Base-by-base conservation (phyloP, 208 protist genomes). In the Acanthamoeba sp. region DNA sequence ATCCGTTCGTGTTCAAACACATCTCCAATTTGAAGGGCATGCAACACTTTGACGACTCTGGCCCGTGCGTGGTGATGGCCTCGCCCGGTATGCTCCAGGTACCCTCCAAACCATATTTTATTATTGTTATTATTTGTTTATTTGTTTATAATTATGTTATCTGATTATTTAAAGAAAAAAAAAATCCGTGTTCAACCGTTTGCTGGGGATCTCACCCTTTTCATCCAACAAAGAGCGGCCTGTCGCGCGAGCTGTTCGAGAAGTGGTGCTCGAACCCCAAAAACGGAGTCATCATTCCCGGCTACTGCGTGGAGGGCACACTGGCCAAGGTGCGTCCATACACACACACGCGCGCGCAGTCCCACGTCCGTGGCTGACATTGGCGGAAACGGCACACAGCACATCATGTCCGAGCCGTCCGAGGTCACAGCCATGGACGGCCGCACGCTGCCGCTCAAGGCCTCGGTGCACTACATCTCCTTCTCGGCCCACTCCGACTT, bases 401-500 rank as follows among this genome's bases (percentile, higher is more conserved):
- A 99, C 95, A 97, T 99, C n/a, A 96, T 98, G 90, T 97, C 97
- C 80, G 97, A 98, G 27, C 97, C 96, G 6, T 52, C 32, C 0
- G 94, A 97, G 66, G 91, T 98, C 18, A 94, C 85, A 0, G 66
- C 93, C 36, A 12, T 94, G 0, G 97, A 98, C 45, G 99, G 99
- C 62, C 95, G 97, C 22, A 97, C 97, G 34, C 96, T 99, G 57
- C 97, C 98, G 27, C 96, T 99, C 57, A 97, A 97, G 87, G 98
- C 99, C 96, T 98, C 97, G 0, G 98, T 99, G 88, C 95, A 98
- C 59, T 98, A 98, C 91, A 98, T 99, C 69, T 99, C 99, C 71
- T 99, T 99, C 95, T 99, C 98, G 10, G 99, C 99, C 50, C 99
- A 99, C 97, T 98, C 98, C 10, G 99, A 99, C 96, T 99, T 98